Conservation (phyloP, 257 asterid species). For the Forsythia suspensa region DNA sequence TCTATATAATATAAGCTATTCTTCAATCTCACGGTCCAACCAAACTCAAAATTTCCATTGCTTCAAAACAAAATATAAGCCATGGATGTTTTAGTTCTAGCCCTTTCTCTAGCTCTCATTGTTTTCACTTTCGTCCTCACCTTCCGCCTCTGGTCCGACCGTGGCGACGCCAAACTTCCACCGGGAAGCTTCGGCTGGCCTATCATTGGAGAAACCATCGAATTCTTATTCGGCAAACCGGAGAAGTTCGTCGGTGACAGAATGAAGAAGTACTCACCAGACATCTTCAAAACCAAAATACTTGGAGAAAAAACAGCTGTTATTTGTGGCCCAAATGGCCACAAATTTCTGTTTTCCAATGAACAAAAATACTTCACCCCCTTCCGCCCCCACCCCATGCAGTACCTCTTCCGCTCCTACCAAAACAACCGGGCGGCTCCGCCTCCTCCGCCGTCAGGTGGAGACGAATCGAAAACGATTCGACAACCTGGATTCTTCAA, state of each 20-base stretch:
- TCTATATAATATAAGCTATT: no score
- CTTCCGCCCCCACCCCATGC: slow-evolving; percentile 71
- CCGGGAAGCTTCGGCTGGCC: slow-evolving; percentile 88
- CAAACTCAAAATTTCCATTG: neutral
- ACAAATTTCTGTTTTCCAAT: slow-evolving; percentile 69
- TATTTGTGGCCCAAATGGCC: slow-evolving; percentile 68
- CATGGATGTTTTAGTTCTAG: slow-evolving; percentile 36
- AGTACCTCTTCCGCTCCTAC: slow-evolving; percentile 56
- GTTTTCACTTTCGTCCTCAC: slow-evolving; percentile 19
- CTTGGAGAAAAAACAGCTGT: slow-evolving; percentile 76
- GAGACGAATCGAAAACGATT: slow-evolving; percentile 33
- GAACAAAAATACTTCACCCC: slow-evolving; percentile 58
- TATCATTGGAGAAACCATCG: slow-evolving; percentile 51
- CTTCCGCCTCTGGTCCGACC: slow-evolving; percentile 13
- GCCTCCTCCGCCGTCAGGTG: neutral
- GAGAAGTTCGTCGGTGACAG: slow-evolving; percentile 58
- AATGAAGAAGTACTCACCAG: slow-evolving; percentile 56
- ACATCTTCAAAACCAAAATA: slow-evolving; percentile 60
- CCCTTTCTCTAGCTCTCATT: slow-evolving; percentile 19
- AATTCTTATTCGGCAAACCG: slow-evolving; percentile 56
- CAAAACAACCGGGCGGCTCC: slow-evolving; percentile 24
- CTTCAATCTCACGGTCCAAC: no score
- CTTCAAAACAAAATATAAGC: neutral
- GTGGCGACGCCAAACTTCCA: slow-evolving; percentile 33
- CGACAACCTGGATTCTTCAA: slow-evolving; percentile 74